phyloP scores from a whole-genome alignment of 345 rosid species.

The Acer campestre region DNA sequence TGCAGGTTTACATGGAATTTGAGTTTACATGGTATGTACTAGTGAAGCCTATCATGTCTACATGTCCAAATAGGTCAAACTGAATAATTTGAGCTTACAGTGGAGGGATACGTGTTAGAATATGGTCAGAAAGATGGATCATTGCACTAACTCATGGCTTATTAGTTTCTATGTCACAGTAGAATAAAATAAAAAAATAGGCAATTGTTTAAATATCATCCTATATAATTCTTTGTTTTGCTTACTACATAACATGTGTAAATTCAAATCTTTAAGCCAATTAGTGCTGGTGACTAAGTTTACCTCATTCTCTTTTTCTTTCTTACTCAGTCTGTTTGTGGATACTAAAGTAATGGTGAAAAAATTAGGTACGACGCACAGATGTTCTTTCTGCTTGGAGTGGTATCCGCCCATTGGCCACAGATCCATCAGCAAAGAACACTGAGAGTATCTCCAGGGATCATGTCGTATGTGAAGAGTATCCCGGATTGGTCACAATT shows the following conservation, averaged over 20 bases:
- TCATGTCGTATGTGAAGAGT: conserved; percentile 87
- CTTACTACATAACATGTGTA: neutral
- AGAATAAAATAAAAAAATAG: neutral
- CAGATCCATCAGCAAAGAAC: conserved; percentile 84
- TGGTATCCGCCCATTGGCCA: conserved; percentile 95
- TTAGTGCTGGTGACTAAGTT: conserved; percentile 1
- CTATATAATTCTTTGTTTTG: neutral
- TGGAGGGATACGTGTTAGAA: neutral
- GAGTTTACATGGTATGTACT: no score
- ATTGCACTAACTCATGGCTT: neutral
- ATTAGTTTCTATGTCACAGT: neutral
- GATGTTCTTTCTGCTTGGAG: conserved; percentile 99
- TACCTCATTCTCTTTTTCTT: conserved; percentile 7
- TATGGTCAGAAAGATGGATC: neutral
- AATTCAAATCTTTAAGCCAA: neutral
- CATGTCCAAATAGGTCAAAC: no score
- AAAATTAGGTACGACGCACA: conserved; percentile 72
- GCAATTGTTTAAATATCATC: neutral
- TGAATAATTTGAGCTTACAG: neutral
- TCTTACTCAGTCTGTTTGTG: conserved; percentile 19
- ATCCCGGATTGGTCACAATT: conserved; percentile 92
- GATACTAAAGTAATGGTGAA: conserved; percentile 19
- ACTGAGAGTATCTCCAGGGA: conserved; percentile 98
- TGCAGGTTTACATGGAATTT: no score
- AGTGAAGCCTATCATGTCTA: no score